phyloP scores from a whole-genome alignment of 106 monocot species.

The Platanthera guangdongensis region DNA sequence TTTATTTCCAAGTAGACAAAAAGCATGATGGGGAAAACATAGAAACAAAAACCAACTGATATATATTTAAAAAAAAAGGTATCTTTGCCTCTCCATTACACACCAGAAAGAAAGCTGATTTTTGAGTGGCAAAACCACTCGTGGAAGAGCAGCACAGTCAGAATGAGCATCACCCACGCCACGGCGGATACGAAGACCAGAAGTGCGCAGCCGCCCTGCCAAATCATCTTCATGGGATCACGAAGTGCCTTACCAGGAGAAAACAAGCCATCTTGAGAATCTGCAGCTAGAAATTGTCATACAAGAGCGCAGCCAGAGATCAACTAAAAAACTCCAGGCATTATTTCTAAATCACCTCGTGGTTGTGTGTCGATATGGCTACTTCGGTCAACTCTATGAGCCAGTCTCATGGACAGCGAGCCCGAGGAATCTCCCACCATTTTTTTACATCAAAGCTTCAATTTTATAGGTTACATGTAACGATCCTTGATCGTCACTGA shows the following conservation, averaged over 20 bases:
- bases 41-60: neutral
- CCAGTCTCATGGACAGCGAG: slow-evolving; percentile 40
- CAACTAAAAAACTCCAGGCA: neutral
- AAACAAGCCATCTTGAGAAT: slow-evolving; percentile 3
- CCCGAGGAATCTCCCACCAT: slow-evolving; percentile 37
- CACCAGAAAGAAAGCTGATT: slow-evolving; percentile 57
- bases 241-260: slow-evolving; percentile 10
- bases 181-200: slow-evolving; percentile 58
- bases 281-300: slow-evolving; percentile 6
- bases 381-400: slow-evolving; percentile 23
- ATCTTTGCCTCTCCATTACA: neutral
- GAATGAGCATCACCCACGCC: slow-evolving; percentile 63
- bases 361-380: slow-evolving; percentile 5
- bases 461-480: too few species aligned
- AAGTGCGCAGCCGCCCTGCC: slow-evolving; percentile 49
- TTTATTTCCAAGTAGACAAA: neutral
- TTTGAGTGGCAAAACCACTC: slow-evolving; percentile 72
- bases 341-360: slow-evolving; percentile 25
- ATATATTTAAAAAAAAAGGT: neutral
- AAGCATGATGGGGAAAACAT: neutral
- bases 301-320: neutral
- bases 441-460: neutral
- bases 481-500: too few species aligned
- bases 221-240: slow-evolving; percentile 41
- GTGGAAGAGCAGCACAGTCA: slow-evolving; percentile 49